Percentiles rank a stretch among this genome's conserved stretches.
Evolutionary conservation across 2,329 filamentous ascomycete genomes (phyloP).

Genomic region (Ceratocystis eucalypticola): DNA sequence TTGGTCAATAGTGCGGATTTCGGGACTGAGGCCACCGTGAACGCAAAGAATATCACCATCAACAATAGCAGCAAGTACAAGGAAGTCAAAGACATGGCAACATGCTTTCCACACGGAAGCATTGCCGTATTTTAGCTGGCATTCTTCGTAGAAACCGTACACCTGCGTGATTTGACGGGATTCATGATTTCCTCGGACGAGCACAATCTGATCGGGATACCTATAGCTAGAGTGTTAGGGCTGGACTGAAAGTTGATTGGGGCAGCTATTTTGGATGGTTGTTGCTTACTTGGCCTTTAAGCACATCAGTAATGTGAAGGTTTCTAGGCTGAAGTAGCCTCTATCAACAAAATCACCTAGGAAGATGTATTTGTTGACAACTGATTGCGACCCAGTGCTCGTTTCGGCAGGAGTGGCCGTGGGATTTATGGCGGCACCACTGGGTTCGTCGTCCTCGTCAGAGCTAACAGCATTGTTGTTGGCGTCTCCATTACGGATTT

Average conservation of each 20-base stretch:
- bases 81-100: conserved; percentile 97
- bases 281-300: conserved; percentile 55
- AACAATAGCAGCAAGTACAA: conserved; percentile 91
- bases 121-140: conserved; percentile 94
- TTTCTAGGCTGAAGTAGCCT: conserved; percentile 94
- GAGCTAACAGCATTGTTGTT: conserved; percentile 34
- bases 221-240: conserved; percentile 37
- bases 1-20: conserved; percentile 95
- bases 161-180: conserved; percentile 95
- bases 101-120: conserved; percentile 99
- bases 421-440: conserved; percentile 18
- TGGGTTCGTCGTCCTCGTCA: conserved; percentile 26
- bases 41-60: conserved; percentile 98
- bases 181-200: conserved; percentile 96
- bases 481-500: conserved; percentile 49
- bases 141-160: conserved; percentile 98
- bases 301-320: conserved; percentile 92
- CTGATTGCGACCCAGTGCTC: conserved; percentile 33
- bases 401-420: conserved; percentile 27
- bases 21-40: conserved; percentile 77
- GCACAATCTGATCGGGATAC: conserved; percentile 87
- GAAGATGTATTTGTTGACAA: conserved; percentile 45
- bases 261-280: background rate
- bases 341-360: conserved; percentile 91
- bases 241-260: background rate